Percentiles rank a stretch among this genome's conserved stretches.
phyloP scores from a whole-genome alignment of 2,329 filamentous ascomycete genomes.

The Fusarium paranaense region DNA sequence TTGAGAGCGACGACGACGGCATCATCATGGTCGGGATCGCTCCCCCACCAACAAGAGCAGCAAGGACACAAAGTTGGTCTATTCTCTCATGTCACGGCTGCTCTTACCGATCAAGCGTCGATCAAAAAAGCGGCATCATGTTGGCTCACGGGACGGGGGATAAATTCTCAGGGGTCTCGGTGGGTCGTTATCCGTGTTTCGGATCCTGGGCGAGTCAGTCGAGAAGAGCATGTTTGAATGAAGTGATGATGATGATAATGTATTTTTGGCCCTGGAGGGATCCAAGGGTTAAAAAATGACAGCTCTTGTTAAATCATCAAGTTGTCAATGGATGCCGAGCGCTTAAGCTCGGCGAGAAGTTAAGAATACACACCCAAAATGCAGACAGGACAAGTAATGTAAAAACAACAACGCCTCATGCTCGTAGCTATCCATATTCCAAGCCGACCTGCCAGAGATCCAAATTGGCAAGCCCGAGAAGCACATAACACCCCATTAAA shows the following conservation, averaged over 20 bases:
- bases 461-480: conserved; percentile 7
- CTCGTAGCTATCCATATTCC: conserved; percentile 2
- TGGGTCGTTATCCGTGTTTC: conserved; percentile 29
- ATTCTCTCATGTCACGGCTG: not conserved
- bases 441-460: conserved; percentile 18
- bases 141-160: not conserved
- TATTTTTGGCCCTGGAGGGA: conserved; percentile 4
- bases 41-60: not conserved
- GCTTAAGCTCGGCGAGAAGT: conserved; percentile 8
- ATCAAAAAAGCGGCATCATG: conserved; percentile 19
- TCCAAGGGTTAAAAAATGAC: not conserved
- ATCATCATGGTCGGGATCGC: not conserved
- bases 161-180: conserved; percentile 32
- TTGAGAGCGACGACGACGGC: not conserved
- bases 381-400: not conserved
- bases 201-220: conserved; percentile 10
- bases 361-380: not conserved
- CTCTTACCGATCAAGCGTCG: conserved; percentile 1
- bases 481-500: conserved; percentile 23
- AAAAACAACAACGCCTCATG: conserved; percentile 24
- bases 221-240: not conserved
- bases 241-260: conserved; percentile 15
- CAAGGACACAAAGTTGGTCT: not conserved
- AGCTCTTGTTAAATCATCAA: not conserved
- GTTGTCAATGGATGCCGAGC: conserved; percentile 17